Percentiles rank a stretch among this genome's conserved stretches.
These are phyloP conservation scores for Purpureocillium takamizusanense DNA, from an alignment of 2,329 filamentous ascomycete species.

Conservation along the genomic window DNA sequence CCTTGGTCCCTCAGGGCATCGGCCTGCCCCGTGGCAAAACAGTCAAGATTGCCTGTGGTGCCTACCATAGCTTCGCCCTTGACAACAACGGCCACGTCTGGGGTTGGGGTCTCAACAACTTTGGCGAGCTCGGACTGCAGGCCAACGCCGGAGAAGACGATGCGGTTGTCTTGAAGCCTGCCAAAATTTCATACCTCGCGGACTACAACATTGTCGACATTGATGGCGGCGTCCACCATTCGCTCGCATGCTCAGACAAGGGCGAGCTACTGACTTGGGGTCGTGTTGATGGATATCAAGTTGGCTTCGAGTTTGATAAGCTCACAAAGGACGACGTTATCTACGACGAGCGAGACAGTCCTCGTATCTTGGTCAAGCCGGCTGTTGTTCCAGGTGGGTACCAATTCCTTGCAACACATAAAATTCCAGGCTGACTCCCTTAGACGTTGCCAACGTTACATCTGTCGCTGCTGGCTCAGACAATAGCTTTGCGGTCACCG, in stretches of 20 bases:
- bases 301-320: conserved; percentile 47
- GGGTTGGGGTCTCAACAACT: conserved; percentile 83
- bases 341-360: conserved; percentile 50
- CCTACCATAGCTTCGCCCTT: conserved; percentile 77
- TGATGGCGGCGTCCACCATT: conserved; percentile 67
- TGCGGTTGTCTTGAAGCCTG: conserved; percentile 64
- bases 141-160: conserved; percentile 43
- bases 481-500: conserved; percentile 63
- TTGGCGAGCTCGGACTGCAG: conserved; percentile 64
- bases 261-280: conserved; percentile 54
- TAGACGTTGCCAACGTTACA: conserved; percentile 42
- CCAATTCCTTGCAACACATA: background rate
- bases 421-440: background rate
- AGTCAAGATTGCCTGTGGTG: conserved; percentile 48
- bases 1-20: conserved; percentile 51
- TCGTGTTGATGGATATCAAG: conserved; percentile 41
- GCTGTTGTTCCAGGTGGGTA: conserved; percentile 21
- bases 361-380: conserved; percentile 52
- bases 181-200: conserved; percentile 54
- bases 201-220: conserved; percentile 58
- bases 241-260: conserved; percentile 49
- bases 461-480: conserved; percentile 58
- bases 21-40: conserved; percentile 50
- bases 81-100: conserved; percentile 62
- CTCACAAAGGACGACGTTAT: conserved; percentile 43